Conservation (phyloP, 2,329 filamentous ascomycete species). For the Pestalotiopsis sp. region DNA sequence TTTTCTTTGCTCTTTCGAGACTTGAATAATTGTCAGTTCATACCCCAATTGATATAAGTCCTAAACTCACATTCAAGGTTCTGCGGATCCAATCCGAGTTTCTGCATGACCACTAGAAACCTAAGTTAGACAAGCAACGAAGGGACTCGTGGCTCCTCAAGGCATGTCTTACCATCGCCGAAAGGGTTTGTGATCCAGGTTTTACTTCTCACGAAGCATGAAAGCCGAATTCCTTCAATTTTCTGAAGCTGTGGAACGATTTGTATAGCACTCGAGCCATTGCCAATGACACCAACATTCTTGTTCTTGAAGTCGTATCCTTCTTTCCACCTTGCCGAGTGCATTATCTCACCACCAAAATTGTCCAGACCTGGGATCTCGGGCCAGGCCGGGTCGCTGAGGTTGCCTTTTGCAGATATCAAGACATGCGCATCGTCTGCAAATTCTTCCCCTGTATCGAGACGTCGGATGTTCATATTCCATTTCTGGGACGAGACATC, state of each 20-base stretch:
- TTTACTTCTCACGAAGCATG: slow-evolving; percentile 49
- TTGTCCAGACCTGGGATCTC: slow-evolving; percentile 41
- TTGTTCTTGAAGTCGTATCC: slow-evolving; percentile 49
- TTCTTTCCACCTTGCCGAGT: slow-evolving; percentile 48
- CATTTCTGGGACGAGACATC: slow-evolving; percentile 40
- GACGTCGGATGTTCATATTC: slow-evolving; percentile 36
- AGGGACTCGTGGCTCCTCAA: neutral
- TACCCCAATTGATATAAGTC: neutral
- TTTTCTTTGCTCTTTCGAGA: slow-evolving; percentile 38
- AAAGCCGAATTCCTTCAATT: slow-evolving; percentile 39
- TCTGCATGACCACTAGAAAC: neutral
- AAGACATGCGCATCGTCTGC: slow-evolving; percentile 42
- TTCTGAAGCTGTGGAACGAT: slow-evolving; percentile 52
- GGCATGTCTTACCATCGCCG: slow-evolving; percentile 35
- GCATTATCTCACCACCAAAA: slow-evolving; percentile 45
- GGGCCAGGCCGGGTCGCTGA: slow-evolving; percentile 46
- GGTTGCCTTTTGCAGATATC: slow-evolving; percentile 41
- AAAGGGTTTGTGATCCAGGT: slow-evolving; percentile 53
- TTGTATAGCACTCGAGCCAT: slow-evolving; percentile 54
- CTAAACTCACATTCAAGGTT: slow-evolving; percentile 37
- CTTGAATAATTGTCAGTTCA: slow-evolving; percentile 22
- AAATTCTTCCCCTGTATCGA: slow-evolving; percentile 36
- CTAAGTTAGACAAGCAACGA: neutral
- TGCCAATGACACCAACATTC: slow-evolving; percentile 52
- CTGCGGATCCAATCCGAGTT: slow-evolving; percentile 21